Evolutionary conservation across 1,139 yeast genomes (phyloP), one percentile per base, ranked within the genome.

Genomic region (Hemisphaericaspora lyxosophila): DNA sequence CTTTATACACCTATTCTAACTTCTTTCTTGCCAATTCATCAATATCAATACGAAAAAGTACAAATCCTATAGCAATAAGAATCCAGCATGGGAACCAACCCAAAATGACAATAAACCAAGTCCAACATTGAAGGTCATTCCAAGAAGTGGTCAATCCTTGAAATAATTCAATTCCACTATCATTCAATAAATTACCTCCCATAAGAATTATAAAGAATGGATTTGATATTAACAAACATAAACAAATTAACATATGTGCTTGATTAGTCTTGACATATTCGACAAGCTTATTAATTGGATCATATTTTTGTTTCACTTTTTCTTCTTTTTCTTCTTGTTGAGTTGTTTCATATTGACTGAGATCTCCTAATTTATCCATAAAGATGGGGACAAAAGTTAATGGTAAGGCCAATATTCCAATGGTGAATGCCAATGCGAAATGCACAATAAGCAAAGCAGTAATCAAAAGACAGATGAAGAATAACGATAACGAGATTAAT

Each of bases 71-170:
- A 1, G 78, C 70, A 14, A 78, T 65, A 17, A 75, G 60, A 2
- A 80, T 40, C 97, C 97, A 90, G 2, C 81, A 73, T 1, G 97
- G 95, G 35, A 82, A 63, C 96, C 96, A 89, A 0, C 89, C 84
- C 29, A 84, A 66, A 35, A 80, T 69, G 4, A 89, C 60, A 15
- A 87, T 76, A 42, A 78, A 75, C 95, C 96, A 88, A 0, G 96
- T 86, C 94, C 96, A 88, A 45, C 86, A 82, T 46, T 84, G 86
- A 40, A 86, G 64, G 26, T 82, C 79, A 25, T 67, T 57, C 85
- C 92, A 86, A 2, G 89, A 79, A 19, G 75, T 67, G 12, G 81
- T 58, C 18, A 87, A 64, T 1, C 80, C 79, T 22, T 60, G 57
- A 49, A 76, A 61, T 34, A 84, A 44, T 33, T 58, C 57, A 16